Conservation (phyloP, 805 yeast species). For the Wickerhamiella hasegawae region DNA sequence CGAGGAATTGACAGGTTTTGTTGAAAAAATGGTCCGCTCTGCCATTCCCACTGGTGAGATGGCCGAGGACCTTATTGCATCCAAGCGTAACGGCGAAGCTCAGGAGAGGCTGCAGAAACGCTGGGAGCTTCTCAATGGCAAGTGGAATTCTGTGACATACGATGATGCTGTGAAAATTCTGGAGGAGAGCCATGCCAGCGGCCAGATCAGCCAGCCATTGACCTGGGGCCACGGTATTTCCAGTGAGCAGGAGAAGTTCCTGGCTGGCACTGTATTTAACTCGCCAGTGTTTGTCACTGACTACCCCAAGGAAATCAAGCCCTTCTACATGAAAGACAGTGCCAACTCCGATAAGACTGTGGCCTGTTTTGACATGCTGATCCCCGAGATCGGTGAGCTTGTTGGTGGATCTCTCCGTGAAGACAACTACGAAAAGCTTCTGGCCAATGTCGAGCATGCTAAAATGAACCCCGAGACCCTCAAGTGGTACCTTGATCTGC, state of each 20-base stretch:
- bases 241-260: constrained; percentile 84
- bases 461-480: constrained; percentile 42
- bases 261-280: constrained; percentile 44
- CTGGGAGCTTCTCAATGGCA: constrained; percentile 40
- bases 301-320: constrained; percentile 65
- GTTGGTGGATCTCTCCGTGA: constrained; percentile 93
- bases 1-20: constrained; percentile 42
- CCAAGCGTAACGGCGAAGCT: constrained; percentile 23
- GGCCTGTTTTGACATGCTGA: constrained; percentile 74
- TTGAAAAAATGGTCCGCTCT: constrained; percentile 52
- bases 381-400: constrained; percentile 87
- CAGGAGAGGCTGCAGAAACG: constrained; percentile 27
- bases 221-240: constrained; percentile 59
- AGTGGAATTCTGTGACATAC: constrained; percentile 64
- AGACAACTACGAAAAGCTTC: constrained; percentile 35
- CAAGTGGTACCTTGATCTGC: constrained; percentile 64
- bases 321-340: constrained; percentile 76
- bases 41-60: constrained; percentile 22
- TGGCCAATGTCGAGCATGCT: constrained; percentile 33
- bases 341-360: constrained; percentile 36
- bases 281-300: constrained; percentile 81
- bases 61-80: constrained; percentile 14
- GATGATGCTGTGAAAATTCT: constrained; percentile 53
- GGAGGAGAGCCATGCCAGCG: constrained; percentile 19
- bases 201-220: constrained; percentile 29